A percentile compares a stretch with the other conserved stretches of the same genome.
phyloP scores from a whole-genome alignment of 495 filamentous ascomycete genomes.

The Pseudevernia furfuracea region DNA sequence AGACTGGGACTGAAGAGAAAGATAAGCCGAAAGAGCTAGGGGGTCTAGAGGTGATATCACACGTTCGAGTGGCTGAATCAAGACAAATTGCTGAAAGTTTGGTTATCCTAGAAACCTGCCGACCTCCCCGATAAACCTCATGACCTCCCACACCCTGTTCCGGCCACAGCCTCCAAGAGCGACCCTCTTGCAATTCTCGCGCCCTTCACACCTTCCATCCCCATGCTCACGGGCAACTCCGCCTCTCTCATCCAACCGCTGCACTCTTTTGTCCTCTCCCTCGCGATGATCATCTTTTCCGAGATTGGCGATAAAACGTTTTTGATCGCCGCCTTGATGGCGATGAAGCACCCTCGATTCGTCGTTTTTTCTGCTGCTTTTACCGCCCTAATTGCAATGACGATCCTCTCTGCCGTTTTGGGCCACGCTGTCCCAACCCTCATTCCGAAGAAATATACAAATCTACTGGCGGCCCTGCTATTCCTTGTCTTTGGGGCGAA shows the following conservation, averaged over 20 bases:
- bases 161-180: constrained; percentile 57
- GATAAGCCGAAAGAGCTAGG: constrained; percentile 40
- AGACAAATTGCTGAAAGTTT: constrained; percentile 22
- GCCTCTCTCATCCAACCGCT: constrained; percentile 71
- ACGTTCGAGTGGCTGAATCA: background rate
- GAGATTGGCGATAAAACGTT: constrained; percentile 99
- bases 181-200: constrained; percentile 58
- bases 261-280: constrained; percentile 85
- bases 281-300: constrained; percentile 96
- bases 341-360: constrained; percentile 92
- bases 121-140: constrained; percentile 74
- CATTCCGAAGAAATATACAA: constrained; percentile 81
- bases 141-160: constrained; percentile 66
- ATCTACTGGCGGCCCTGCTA: constrained; percentile 71
- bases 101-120: constrained; percentile 59
- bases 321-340: constrained; percentile 94
- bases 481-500: constrained; percentile 86
- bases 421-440: constrained; percentile 89
- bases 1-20: constrained; percentile 24
- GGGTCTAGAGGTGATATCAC: constrained; percentile 57
- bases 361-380: constrained; percentile 95
- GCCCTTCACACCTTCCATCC: constrained; percentile 34
- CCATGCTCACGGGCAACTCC: constrained; percentile 35
- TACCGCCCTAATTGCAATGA: constrained; percentile 84
- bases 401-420: constrained; percentile 88